Evolutionary conservation across 768 basidiomycete genomes (phyloP), one percentile per base, ranked within the genome.

Genomic region (Hygrocybe coccinea): DNA sequence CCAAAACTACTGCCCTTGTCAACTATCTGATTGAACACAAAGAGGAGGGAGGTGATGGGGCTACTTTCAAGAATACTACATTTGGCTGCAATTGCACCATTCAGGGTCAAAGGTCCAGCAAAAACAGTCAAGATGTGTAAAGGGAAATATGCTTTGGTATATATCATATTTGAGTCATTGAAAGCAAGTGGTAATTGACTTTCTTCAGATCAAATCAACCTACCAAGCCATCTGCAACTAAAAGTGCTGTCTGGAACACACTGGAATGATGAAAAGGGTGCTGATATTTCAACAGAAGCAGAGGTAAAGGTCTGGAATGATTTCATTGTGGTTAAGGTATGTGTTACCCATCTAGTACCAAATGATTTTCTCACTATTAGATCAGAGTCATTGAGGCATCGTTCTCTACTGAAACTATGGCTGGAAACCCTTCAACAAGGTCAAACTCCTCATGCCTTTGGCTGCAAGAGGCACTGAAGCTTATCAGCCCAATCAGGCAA

Each of bases 1-100:
- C 44, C 5, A 64, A 68, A 34, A 62, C 64, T 44, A 25, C 19
- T 35, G 47, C 46, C 3, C 17, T 68, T 1, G 37, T 65, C 3
- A 24, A 62, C 33, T 65, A 56, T 46, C 54, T 68, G 15, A 24
- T 59, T 19, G 61, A 61, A 2, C 43, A 67, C 56, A 58, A 54
- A 41, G 58, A 63, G 6, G 63, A 63, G 41, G 66, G 64, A 19
- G 63, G 67, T 1, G 63, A 68, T 54, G 58, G 65, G 21, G 56
- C 55, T 1, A 66, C 54, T 45, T 67, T 65, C 54, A 66, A 62
- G 48, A 44, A 25, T 3, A 12, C 56, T 1, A 66, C 54, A 3
- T 67, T 62, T 37, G 35, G 2, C 24, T 41, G 64, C 60, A 12
- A 19, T 46, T 49, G 17, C 37, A 60, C 15, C 58, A n/a, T 14